phyloP scores from a whole-genome alignment of 345 rosid species.

The Psidium friedrichsthalianum region DNA sequence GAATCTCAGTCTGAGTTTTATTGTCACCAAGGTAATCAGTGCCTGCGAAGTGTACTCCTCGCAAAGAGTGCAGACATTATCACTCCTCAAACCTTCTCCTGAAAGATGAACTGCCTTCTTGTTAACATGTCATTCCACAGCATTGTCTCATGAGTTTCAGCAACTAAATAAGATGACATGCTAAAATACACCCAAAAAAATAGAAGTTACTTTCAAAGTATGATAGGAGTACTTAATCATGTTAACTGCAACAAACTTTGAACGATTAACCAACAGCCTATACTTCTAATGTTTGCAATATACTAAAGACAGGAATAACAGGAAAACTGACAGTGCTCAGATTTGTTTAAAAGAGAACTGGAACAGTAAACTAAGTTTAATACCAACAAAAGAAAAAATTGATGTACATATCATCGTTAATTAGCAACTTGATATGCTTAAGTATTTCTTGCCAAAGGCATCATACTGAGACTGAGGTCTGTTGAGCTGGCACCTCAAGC shows the following conservation, averaged over 20 bases:
- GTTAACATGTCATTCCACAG: neutral
- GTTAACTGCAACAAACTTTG: neutral
- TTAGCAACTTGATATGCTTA: neutral
- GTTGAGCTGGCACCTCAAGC: neutral
- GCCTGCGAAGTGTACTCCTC: constrained; percentile 65
- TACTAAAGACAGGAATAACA: neutral
- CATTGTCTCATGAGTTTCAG: neutral
- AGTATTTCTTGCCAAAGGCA: neutral
- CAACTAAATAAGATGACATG: neutral
- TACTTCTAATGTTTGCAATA: neutral
- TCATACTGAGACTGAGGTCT: neutral
- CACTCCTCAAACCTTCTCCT: constrained; percentile 16
- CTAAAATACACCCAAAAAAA: neutral
- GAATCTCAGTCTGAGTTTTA: constrained; percentile 57
- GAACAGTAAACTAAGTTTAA: neutral
- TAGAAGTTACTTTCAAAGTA: neutral
- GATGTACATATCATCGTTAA: neutral
- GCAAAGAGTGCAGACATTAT: constrained; percentile 60
- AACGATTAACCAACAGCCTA: neutral
- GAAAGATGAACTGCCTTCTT: neutral
- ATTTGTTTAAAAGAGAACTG: neutral
- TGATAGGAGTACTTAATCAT: neutral
- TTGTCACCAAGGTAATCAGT: constrained; percentile 48
- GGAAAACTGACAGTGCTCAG: neutral
- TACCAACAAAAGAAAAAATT: neutral